Percentiles rank a stretch among this genome's conserved stretches.
phyloP scores from a whole-genome alignment of 805 yeast species.

The Saccharomycopsis capsularis region DNA sequence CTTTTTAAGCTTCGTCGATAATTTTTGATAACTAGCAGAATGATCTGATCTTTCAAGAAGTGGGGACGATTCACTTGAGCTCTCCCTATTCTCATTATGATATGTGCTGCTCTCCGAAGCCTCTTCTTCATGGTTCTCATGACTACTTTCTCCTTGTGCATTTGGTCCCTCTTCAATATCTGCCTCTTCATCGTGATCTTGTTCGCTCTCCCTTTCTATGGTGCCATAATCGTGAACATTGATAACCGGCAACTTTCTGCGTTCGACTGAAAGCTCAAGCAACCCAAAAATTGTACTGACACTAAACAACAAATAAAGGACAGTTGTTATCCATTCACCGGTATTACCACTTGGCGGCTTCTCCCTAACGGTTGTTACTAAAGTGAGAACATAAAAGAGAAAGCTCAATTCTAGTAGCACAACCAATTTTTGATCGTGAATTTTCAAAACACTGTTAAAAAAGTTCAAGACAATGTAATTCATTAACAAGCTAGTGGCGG shows the following conservation, averaged over 20 bases:
- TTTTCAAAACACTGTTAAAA: slow-evolving; percentile 33
- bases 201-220: slow-evolving; percentile 5
- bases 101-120: slow-evolving; percentile 20
- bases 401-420: slow-evolving; percentile 43
- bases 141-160: slow-evolving; percentile 1
- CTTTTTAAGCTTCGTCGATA: not conserved
- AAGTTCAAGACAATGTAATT: slow-evolving; percentile 53
- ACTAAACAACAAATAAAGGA: slow-evolving; percentile 33
- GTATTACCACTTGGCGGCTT: slow-evolving; percentile 41
- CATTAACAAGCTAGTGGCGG: slow-evolving; percentile 41
- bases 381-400: slow-evolving; percentile 45
- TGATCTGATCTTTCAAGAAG: not conserved
- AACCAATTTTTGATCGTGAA: slow-evolving; percentile 47
- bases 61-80: slow-evolving; percentile 3
- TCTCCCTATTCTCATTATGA: slow-evolving; percentile 3
- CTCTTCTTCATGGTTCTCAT: slow-evolving; percentile 24
- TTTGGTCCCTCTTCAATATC: slow-evolving; percentile 22
- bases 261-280: slow-evolving; percentile 33
- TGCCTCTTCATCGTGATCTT: slow-evolving; percentile 24
- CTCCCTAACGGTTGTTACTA: slow-evolving; percentile 41
- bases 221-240: not conserved
- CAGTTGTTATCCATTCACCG: slow-evolving; percentile 38
- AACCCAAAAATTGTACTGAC: slow-evolving; percentile 37
- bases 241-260: slow-evolving; percentile 4
- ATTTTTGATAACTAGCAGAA: not conserved